These are phyloP conservation scores for Tulasnella calospora DNA, from an alignment of 768 basidiomycete species.

Conservation along the genomic window DNA sequence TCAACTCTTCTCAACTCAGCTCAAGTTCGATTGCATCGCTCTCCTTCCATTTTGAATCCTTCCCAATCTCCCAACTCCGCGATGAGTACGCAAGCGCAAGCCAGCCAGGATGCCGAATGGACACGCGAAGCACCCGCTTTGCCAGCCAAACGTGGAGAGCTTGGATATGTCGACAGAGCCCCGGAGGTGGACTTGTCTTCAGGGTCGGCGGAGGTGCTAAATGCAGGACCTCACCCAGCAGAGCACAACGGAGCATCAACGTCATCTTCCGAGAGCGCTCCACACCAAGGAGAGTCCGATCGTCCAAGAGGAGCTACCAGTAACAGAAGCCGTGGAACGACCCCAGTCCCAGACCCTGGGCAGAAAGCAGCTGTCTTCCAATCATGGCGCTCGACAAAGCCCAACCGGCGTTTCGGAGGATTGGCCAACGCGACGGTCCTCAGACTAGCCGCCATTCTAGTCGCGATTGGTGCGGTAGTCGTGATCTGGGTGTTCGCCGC, in stretches of 20 bases:
- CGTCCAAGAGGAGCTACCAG: background rate
- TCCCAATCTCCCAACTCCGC: background rate
- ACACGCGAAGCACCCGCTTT: background rate
- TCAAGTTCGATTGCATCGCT: too few relatives aligned
- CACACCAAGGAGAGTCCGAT: background rate
- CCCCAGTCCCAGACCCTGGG: background rate
- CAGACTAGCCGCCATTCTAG: constrained; percentile 27
- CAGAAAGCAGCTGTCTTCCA: background rate
- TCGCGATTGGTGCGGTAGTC: constrained; percentile 45
- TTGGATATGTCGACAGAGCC: background rate
- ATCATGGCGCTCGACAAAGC: constrained; percentile 11
- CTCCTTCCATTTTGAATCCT: background rate
- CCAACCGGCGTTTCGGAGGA: constrained; percentile 27
- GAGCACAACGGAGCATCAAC: background rate
- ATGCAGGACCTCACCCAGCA: constrained; percentile 13
- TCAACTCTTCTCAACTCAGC: background rate
- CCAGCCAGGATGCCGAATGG: background rate
- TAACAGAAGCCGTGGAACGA: background rate
- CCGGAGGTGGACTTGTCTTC: background rate
- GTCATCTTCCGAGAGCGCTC: background rate
- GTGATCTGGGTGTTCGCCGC: constrained; percentile 52
- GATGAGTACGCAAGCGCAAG: background rate
- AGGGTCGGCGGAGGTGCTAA: background rate
- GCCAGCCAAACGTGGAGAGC: constrained; percentile 10
- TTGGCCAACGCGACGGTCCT: constrained; percentile 28